phyloP scores from a whole-genome alignment of 441 rosid genomes.

The Croton setiger region DNA sequence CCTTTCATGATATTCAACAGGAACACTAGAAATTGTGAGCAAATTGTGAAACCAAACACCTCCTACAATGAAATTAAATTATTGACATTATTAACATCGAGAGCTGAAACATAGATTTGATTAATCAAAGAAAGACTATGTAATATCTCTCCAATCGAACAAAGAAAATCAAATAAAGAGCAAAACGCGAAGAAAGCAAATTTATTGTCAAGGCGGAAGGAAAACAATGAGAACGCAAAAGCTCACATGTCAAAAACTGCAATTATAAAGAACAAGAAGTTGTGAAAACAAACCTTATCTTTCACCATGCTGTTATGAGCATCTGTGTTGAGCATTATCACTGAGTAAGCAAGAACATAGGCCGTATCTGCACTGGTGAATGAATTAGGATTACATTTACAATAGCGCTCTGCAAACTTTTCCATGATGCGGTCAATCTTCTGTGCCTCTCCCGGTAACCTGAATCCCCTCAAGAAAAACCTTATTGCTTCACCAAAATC shows the following conservation, averaged over 20 bases:
- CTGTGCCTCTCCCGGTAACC: conserved; percentile 99
- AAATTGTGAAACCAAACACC: not conserved
- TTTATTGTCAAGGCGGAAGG: not conserved
- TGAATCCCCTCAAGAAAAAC: conserved; percentile 91
- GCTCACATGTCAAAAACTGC: not conserved
- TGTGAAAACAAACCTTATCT: conserved; percentile 71
- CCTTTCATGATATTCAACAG: conserved; percentile 2
- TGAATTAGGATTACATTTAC: conserved; percentile 92
- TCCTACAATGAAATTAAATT: not conserved
- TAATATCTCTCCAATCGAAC: not conserved
- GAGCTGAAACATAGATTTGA: conserved; percentile 6
- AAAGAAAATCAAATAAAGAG: not conserved
- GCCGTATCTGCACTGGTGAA: conserved; percentile 98
- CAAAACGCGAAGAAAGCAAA: conserved; percentile 7
- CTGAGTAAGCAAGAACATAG: conserved; percentile 98
- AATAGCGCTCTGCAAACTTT: conserved; percentile 97
- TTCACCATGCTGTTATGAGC: conserved; percentile 98
- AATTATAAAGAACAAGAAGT: conserved; percentile 11
- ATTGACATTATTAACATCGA: not conserved
- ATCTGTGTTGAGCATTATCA: conserved; percentile 97
- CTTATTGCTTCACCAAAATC: conserved; percentile 95
- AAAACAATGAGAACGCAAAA: conserved; percentile 13
- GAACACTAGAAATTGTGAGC: not conserved
- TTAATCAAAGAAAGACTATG: not conserved
- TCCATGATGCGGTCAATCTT: conserved; percentile 99